Evolutionary conservation across 2,329 filamentous ascomycete species (phyloP), one percentile per base, ranked within the genome.

Genomic region (Colletotrichum ledebouriae): DNA sequence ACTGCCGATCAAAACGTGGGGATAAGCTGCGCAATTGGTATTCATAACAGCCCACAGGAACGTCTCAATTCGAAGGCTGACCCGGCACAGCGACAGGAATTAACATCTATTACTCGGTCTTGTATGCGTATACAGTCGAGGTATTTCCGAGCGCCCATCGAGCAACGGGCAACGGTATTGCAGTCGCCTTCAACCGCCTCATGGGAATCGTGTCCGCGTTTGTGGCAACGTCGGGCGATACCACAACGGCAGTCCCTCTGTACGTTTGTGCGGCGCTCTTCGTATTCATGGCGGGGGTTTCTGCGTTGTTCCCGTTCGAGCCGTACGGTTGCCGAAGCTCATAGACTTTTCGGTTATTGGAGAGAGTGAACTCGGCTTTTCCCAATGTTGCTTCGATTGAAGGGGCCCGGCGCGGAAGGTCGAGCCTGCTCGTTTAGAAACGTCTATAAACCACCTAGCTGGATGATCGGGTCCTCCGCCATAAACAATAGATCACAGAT

Each of bases 181-280:
- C 90, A 0, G 91, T 93, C 37, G 89, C 87, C 0, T 88, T 87
- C 70, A 94, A 94, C 72, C 84, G 91, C 2, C 76, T 93, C 71
- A 93, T 93, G 91, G 91, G 91, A 2, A 92, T 94, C 50, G 73
- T 93, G 60, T 90, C 87, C 10, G 90, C 91, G 0, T 84, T 93
- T 9, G 87, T 94, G 37, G 90, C 88, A 0, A 89, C 87, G 0
- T 84, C 83, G 37, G 87, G 87, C 0, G 78, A 90, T 73, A 91
- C 89, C 1, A 76, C 79, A 0, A 92, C 89, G 0, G 79, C 85
- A 0, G 89, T 86, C 1, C 90, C 90, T 0, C 85, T 93, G n/a
- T 93, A 89, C 71, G 84, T 92, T 17, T 92, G 90, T 71, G 90
- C 89, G 0, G 85, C 85, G 1, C 78, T 93, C 2, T 92, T 90